Evolutionary conservation across 306 rosid genomes (phyloP).

Genomic region (Trifolium subterraneum): DNA sequence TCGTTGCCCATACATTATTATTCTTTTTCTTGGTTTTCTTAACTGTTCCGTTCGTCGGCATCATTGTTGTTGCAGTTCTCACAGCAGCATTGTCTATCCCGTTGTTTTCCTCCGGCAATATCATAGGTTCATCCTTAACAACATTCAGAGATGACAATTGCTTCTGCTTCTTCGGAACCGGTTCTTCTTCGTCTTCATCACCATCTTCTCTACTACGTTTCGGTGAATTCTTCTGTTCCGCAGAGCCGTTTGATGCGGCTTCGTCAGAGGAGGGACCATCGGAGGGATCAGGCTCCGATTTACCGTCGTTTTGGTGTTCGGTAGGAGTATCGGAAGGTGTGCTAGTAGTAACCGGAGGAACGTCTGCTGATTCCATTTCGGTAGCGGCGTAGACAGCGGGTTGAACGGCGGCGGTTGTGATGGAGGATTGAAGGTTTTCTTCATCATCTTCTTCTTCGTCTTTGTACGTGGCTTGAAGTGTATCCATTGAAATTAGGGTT

Average conservation of each 20-base stretch:
- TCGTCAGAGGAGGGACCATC: slow-evolving; percentile 70
- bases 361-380: slow-evolving; percentile 41
- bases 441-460: slow-evolving; percentile 89
- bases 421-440: slow-evolving; percentile 45
- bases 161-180: slow-evolving; percentile 84
- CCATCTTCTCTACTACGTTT: slow-evolving; percentile 46
- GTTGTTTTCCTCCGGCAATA: slow-evolving; percentile 33
- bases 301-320: slow-evolving; percentile 54
- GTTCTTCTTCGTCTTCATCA: slow-evolving; percentile 73
- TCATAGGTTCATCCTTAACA: slow-evolving; percentile 38
- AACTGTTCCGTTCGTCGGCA: slow-evolving; percentile 34
- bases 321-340: slow-evolving; percentile 53
- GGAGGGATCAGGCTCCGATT: slow-evolving; percentile 70
- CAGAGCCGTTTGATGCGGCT: slow-evolving; percentile 57
- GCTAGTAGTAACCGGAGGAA: slow-evolving; percentile 41
- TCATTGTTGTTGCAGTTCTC: background rate
- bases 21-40: slow-evolving; percentile 93
- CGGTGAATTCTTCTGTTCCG: slow-evolving; percentile 49
- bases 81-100: slow-evolving; percentile 27
- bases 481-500: slow-evolving; percentile 59
- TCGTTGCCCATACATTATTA: slow-evolving; percentile 90
- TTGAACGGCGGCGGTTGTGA: background rate
- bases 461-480: slow-evolving; percentile 69
- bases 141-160: slow-evolving; percentile 69
- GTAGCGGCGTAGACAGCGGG: slow-evolving; percentile 5